phyloP scores from a whole-genome alignment of 2,329 filamentous ascomycete species.

The Botryotinia convoluta region DNA sequence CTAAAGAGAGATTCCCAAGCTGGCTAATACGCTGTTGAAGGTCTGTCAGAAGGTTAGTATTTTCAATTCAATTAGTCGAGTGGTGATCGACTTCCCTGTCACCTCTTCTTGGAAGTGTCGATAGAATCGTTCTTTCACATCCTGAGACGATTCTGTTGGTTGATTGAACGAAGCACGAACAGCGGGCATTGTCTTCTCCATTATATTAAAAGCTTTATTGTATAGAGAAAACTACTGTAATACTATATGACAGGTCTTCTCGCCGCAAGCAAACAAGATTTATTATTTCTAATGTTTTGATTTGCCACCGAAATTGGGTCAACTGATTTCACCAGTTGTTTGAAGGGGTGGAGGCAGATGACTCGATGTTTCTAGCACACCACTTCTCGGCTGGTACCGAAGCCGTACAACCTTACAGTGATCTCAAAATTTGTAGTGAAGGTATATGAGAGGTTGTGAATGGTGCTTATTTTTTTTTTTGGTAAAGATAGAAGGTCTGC shows the following conservation, averaged over 20 bases:
- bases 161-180: slow-evolving; percentile 26
- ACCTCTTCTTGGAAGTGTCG: slow-evolving; percentile 77
- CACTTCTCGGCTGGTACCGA: slow-evolving; percentile 4
- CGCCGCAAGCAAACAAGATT: not conserved
- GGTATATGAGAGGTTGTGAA: not conserved
- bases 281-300: not conserved
- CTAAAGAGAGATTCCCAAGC: slow-evolving; percentile 59
- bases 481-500: not conserved
- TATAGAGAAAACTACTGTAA: not conserved
- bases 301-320: not conserved
- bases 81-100: slow-evolving; percentile 53
- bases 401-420: not conserved
- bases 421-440: not conserved
- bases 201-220: not conserved
- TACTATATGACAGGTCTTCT: not conserved
- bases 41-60: slow-evolving; percentile 46
- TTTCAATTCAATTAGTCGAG: not conserved
- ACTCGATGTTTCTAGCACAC: slow-evolving; percentile 3
- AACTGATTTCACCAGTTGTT: not conserved
- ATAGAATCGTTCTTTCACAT: slow-evolving; percentile 77
- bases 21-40: slow-evolving; percentile 73
- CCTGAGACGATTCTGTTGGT: slow-evolving; percentile 29
- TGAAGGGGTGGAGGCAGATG: not conserved
- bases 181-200: slow-evolving; percentile 2
- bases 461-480: not conserved